phyloP scores from a whole-genome alignment of 257 asterid genomes.

The Datura wrightii region DNA sequence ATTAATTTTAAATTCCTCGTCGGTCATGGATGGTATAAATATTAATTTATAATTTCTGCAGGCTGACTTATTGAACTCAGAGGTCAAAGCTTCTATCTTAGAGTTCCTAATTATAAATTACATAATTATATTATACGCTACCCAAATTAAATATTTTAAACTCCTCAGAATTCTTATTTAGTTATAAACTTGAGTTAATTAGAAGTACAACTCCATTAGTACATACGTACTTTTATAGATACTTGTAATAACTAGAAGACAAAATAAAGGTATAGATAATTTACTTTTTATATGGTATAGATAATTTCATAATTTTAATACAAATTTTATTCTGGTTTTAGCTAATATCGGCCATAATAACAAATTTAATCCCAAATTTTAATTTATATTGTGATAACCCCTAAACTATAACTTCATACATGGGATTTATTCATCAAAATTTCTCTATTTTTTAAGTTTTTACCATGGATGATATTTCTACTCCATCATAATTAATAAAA shows the following conservation, averaged over 20 bases:
- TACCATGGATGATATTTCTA: not conserved
- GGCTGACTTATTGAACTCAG: slow-evolving; percentile 37
- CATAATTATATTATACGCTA: not conserved
- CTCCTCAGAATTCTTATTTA: not conserved
- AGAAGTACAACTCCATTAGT: slow-evolving; percentile 27
- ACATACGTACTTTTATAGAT: not conserved
- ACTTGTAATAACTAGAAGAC: not conserved
- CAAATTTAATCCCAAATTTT: not conserved
- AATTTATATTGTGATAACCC: not conserved
- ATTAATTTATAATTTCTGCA: slow-evolving; percentile 25
- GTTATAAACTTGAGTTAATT: not conserved
- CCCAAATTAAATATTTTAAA: not conserved
- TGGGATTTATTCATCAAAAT: no score
- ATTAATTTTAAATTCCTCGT: slow-evolving; percentile 22
- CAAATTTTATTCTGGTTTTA: no score
- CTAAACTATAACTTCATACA: not conserved
- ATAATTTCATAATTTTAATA: no score
- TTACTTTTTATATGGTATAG: no score
- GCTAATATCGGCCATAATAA: not conserved
- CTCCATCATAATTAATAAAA: not conserved
- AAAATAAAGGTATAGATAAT: not conserved
- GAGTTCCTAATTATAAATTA: not conserved
- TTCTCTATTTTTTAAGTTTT: not conserved
- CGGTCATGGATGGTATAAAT: slow-evolving; percentile 35
- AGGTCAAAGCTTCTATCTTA: slow-evolving; percentile 20